Base-by-base conservation (phyloP, 805 yeast species). In the Lipomyces spencermartinsiae region DNA sequence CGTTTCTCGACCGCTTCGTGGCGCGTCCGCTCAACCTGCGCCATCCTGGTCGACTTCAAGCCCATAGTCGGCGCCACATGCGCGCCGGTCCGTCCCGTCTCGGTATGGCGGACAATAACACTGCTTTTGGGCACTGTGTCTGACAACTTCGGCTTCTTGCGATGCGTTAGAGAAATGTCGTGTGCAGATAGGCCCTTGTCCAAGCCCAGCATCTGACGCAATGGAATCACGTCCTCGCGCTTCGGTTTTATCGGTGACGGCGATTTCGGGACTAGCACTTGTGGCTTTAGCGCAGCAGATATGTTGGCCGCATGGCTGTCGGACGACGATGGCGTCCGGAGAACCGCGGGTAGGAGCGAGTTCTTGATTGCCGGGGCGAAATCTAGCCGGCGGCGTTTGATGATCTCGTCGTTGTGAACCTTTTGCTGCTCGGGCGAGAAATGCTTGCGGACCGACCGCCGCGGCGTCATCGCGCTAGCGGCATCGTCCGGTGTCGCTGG, bases 171-270 rank as follows among this genome's bases (percentile, higher is more conserved):
- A 19, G 58, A 61, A 4, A 74, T 64, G 46, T 75, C 74, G 46
- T 61, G 46, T 5, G 74, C 77, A 14, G 64, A 65, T 7, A 63
- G 35, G 6, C 71, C 71, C 10, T 65, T 69, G 60, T 74, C 77
- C 31, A 75, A 66, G 1, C 76, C 76, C 8, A 74, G 68, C 4
- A 31, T 49, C 10, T 68, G 58, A 19, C 77, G 62, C 10, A 73
- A 70, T 0, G 76, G 76, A 34, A 43, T 22, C 10, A n/a, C 22
- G 49, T 43, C 49, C 10, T 16, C 19, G 22, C 22, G 58, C 33
- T 51, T 31, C 8, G 54, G 51, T 46, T 62, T 64, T 16, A 49
- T 22, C 35, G 71, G 68, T 19, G 71, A 67, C 8, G 72, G 72
- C 25, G 72, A 67, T 46, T 67, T 68, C 10, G 65, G 61, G n/a